These are phyloP conservation scores for Larix kaempferi DNA, from an alignment of 75 land plant species.

Conservation along the genomic window DNA sequence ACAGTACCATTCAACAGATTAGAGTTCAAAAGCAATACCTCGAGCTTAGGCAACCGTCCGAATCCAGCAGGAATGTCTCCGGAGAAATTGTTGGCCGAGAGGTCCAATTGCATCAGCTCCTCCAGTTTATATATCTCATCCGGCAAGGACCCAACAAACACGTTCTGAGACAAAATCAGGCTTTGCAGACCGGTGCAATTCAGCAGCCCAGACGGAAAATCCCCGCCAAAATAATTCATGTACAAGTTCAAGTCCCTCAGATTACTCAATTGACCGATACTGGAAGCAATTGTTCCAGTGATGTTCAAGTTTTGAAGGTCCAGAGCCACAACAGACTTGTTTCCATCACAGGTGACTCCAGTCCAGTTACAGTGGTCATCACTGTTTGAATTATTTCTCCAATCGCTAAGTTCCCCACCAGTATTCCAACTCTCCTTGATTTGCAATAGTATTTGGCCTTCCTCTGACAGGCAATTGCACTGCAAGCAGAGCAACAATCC, in stretches of 20 bases:
- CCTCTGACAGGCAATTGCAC: slow-evolving; percentile 7
- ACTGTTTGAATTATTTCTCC: neutral
- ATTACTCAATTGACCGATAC: slow-evolving; percentile 32
- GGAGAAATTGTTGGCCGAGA: slow-evolving; percentile 38
- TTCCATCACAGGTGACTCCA: slow-evolving; percentile 23
- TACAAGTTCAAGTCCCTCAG: slow-evolving; percentile 39
- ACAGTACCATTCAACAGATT: slow-evolving; percentile 50
- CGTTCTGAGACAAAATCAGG: slow-evolving; percentile 46
- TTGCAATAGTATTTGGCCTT: slow-evolving; percentile 2
- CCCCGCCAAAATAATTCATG: slow-evolving; percentile 46
- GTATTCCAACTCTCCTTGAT: neutral
- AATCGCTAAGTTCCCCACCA: neutral
- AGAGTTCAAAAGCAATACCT: slow-evolving; percentile 19
- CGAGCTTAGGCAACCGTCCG: slow-evolving; percentile 29
- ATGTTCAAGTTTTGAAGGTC: slow-evolving; percentile 15
- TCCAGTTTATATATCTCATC: slow-evolving; percentile 42
- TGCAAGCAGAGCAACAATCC: neutral
- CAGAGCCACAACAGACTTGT: slow-evolving; percentile 27
- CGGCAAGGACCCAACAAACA: slow-evolving; percentile 61
- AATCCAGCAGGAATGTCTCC: slow-evolving; percentile 51
- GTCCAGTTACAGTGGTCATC: slow-evolving; percentile 37
- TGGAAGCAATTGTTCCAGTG: slow-evolving; percentile 16
- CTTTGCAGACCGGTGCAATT: slow-evolving; percentile 34
- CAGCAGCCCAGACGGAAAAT: slow-evolving; percentile 41
- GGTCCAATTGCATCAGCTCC: slow-evolving; percentile 15